Conservation (phyloP, 352 stramenopile species). For the Pythium volutum region DNA sequence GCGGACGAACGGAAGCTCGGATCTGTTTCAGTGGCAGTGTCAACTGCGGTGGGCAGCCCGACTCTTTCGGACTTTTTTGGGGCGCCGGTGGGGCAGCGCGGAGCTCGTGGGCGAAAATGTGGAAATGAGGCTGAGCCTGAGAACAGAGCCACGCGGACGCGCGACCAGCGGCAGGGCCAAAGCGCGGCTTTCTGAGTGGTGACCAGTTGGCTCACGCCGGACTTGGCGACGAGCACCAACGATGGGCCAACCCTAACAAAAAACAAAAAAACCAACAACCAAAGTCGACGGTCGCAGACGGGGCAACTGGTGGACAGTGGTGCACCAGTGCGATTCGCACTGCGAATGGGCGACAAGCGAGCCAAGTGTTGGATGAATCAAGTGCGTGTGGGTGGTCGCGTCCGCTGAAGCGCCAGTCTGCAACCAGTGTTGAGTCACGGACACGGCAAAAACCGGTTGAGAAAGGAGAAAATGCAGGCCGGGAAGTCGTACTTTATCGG, state of each 20-base stretch:
- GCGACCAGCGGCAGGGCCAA: background rate
- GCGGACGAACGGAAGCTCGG: no score
- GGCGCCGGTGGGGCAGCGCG: background rate
- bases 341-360: conserved; percentile 23
- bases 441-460: conserved; percentile 8
- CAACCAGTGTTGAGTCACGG: conserved; percentile 9
- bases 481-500: conserved; percentile 15
- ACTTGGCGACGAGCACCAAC: conserved; percentile 9
- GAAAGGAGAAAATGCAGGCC: conserved; percentile 13
- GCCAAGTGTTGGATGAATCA: conserved; percentile 20
- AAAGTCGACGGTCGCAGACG: conserved; percentile 16
- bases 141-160: conserved; percentile 5
- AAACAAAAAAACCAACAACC: background rate
- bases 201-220: conserved; percentile 14
- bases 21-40: background rate
- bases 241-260: conserved; percentile 9
- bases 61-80: no score
- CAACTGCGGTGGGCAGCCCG: background rate
- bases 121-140: conserved; percentile 17
- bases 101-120: conserved; percentile 15
- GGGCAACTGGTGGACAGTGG: conserved; percentile 2
- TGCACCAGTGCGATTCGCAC: conserved; percentile 12
- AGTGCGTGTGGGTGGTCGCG: conserved; percentile 21
- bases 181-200: background rate
- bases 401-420: background rate